phyloP scores from a whole-genome alignment of 495 filamentous ascomycete species.

The Tuber brumale region DNA sequence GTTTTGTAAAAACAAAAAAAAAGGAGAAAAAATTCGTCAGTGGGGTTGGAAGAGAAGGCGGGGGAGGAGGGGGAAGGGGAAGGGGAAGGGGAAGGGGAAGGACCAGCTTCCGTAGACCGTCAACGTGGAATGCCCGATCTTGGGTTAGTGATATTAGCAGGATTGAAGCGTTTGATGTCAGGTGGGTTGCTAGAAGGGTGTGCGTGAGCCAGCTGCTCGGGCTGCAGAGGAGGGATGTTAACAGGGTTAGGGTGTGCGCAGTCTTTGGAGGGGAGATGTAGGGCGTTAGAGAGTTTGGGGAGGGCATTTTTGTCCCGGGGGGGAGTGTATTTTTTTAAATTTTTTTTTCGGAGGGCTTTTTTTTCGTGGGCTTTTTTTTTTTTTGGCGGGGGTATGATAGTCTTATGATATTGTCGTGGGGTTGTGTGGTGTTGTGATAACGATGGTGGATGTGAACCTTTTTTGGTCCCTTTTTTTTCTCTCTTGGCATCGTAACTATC shows the following conservation, averaged over 20 bases:
- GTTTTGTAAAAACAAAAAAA: too few species aligned
- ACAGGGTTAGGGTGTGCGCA: neutral
- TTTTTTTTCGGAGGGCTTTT: too few species aligned
- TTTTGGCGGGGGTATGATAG: too few species aligned
- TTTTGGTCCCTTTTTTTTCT: too few species aligned
- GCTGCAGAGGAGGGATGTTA: neutral
- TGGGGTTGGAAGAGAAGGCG: neutral
- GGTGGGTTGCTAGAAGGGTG: neutral
- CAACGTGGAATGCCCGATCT: neutral
- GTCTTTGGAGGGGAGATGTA: neutral
- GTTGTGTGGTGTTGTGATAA: too few species aligned
- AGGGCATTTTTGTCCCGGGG: slow-evolving; percentile 17
- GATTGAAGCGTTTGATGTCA: neutral
- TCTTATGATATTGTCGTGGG: too few species aligned
- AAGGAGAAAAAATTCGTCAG: too few species aligned
- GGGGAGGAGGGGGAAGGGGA: neutral
- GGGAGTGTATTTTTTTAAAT: too few species aligned
- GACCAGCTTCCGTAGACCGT: neutral
- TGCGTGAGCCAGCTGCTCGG: neutral
- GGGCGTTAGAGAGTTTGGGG: neutral
- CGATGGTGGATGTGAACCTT: too few species aligned
- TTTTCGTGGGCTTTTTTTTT: too few species aligned
- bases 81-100: neutral
- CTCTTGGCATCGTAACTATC: too few species aligned
- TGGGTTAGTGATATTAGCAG: neutral